Evolutionary conservation across 164 flowering plant species (phyloP).

Genomic region (Umbilicus rupestris): DNA sequence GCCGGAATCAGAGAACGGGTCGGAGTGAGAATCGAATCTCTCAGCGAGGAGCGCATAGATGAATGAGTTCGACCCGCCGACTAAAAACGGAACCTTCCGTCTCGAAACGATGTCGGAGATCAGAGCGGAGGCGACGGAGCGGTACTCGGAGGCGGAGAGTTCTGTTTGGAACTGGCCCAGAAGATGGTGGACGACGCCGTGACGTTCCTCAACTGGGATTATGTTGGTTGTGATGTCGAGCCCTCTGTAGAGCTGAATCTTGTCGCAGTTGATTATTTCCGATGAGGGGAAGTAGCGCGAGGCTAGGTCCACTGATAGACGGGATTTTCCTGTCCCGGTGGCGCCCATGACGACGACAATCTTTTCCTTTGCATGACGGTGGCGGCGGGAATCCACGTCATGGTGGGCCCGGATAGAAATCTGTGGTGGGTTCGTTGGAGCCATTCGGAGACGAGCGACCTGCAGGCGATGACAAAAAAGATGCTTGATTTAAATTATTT

Average conservation of each 20-base stretch:
- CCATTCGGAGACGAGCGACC: neutral
- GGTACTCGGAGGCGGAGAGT: conserved; percentile 41
- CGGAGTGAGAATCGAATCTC: conserved; percentile 24
- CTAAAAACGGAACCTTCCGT: conserved; percentile 47
- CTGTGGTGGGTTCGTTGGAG: conserved; percentile 1
- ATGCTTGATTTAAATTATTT: too few relatives aligned
- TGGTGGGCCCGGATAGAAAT: conserved; percentile 5
- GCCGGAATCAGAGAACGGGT: conserved; percentile 16
- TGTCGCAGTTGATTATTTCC: conserved; percentile 79
- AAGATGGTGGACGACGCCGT: conserved; percentile 57
- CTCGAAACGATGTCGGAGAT: conserved; percentile 31
- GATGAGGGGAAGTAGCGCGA: conserved; percentile 26
- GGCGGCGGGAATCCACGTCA: neutral
- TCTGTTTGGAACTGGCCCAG: conserved; percentile 55
- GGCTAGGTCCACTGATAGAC: conserved; percentile 60
- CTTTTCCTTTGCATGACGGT: neutral
- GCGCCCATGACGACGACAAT: conserved; percentile 55
- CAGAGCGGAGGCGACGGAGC: conserved; percentile 23
- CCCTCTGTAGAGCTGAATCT: conserved; percentile 69
- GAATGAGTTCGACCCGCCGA: conserved; percentile 90
- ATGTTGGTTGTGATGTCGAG: conserved; percentile 83
- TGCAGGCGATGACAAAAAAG: neutral
- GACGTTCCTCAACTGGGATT: conserved; percentile 35
- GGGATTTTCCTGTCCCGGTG: conserved; percentile 73
- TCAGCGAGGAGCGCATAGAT: conserved; percentile 50